Conservation (phyloP, 352 stramenopile species). For the Globisporangium perplexum region DNA sequence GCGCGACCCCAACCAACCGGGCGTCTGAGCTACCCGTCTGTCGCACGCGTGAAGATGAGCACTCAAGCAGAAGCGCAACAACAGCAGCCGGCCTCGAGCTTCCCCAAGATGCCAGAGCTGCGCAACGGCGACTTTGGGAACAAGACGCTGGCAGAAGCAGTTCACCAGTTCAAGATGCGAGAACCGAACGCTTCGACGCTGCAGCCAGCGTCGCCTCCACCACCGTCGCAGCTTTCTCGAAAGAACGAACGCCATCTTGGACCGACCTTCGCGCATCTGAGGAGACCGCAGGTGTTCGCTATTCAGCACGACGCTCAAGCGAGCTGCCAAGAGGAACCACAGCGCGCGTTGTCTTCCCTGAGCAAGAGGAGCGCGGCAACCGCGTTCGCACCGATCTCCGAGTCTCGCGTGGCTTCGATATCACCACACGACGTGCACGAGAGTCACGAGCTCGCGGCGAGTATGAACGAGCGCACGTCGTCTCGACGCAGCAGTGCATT, state of each 20-base stretch:
- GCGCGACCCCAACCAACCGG: background rate
- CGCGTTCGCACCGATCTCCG: conserved; percentile 1
- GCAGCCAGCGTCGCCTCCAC: background rate
- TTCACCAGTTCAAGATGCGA: conserved; percentile 43
- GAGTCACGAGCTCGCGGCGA: background rate
- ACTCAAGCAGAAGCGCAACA: background rate
- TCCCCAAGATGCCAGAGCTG: conserved; percentile 2
- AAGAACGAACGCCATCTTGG: background rate
- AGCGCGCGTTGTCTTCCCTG: background rate
- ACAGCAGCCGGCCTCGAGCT: background rate
- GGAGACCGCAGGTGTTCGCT: conserved; percentile 2
- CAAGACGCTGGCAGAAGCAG: conserved; percentile 54
- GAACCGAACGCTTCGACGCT: conserved; percentile 10
- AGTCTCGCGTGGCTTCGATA: background rate
- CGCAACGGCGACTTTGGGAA: conserved; percentile 64
- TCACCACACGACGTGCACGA: background rate
- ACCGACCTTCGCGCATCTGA: conserved; percentile 3
- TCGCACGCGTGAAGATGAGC: background rate
- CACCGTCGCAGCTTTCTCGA: background rate
- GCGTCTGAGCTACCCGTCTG: too few relatives aligned
- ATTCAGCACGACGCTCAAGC: background rate
- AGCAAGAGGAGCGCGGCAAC: background rate
- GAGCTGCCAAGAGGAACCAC: background rate
- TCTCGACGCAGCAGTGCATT: background rate
- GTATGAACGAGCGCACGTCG: background rate